These are phyloP conservation scores for Lolium multiflorum DNA, from an alignment of 176 grass and related monocot genomes.

Conservation along the genomic window DNA sequence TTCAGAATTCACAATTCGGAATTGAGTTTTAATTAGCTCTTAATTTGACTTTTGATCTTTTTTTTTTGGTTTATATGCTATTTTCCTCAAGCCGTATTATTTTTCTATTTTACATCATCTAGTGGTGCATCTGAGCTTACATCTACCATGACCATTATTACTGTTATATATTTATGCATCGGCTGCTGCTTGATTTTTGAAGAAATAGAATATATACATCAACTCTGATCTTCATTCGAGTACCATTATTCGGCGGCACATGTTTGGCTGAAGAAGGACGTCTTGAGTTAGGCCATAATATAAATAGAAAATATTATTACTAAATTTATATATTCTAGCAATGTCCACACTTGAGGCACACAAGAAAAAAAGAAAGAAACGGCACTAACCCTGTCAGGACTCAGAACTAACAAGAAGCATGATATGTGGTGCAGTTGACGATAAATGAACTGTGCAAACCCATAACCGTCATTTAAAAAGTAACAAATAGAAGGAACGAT, in stretches of 20 bases:
- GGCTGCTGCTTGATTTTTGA: background rate
- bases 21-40: too few relatives aligned
- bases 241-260: too few relatives aligned
- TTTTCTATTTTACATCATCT: background rate
- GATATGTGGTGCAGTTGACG: too few relatives aligned
- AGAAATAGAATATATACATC: background rate
- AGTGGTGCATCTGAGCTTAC: background rate
- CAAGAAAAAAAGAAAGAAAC: background rate
- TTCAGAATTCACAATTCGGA: too few relatives aligned
- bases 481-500: background rate
- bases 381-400: too few relatives aligned
- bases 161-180: background rate
- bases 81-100: too few relatives aligned
- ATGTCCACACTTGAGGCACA: background rate
- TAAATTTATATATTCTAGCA: background rate
- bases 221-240: background rate
- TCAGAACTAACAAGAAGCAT: too few relatives aligned
- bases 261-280: background rate
- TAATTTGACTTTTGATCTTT: too few relatives aligned
- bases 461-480: background rate
- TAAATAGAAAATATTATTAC: background rate
- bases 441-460: too few relatives aligned
- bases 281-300: background rate
- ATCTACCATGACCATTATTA: background rate
- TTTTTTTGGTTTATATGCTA: too few relatives aligned